Percentiles rank a stretch among this genome's conserved stretches.
These are phyloP conservation scores for Salvia sclarea DNA, from an alignment of 305 asterid species.

Conservation along the genomic window DNA sequence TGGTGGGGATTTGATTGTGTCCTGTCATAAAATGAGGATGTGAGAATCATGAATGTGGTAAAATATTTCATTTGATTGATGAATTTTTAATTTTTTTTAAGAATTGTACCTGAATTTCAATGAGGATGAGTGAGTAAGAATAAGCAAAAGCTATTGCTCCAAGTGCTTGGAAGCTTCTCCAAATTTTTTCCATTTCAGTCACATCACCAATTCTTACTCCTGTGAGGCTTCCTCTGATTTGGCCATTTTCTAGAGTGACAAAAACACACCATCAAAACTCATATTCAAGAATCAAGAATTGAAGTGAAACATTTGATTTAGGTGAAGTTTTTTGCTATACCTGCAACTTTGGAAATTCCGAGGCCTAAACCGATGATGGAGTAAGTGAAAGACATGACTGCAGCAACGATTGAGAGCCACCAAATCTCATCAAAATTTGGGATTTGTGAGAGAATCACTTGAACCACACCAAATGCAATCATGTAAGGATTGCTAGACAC, in stretches of 20 bases:
- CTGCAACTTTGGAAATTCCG: slow-evolving; percentile 57
- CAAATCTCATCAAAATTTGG: slow-evolving; percentile 63
- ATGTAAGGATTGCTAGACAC: slow-evolving; percentile 58
- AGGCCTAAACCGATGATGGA: slow-evolving; percentile 64
- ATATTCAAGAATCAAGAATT: slow-evolving; percentile 16
- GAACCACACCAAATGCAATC: slow-evolving; percentile 55
- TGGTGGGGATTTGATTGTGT: slow-evolving; percentile 65
- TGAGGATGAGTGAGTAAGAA: slow-evolving; percentile 58
- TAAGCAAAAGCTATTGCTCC: slow-evolving; percentile 82
- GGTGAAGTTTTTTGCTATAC: slow-evolving; percentile 24
- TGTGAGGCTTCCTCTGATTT: slow-evolving; percentile 53
- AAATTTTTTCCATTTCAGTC: slow-evolving; percentile 55
- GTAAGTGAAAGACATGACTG: slow-evolving; percentile 66
- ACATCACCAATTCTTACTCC: slow-evolving; percentile 54
- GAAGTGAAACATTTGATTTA: neutral
- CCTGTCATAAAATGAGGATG: slow-evolving; percentile 20
- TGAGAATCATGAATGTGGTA: no score
- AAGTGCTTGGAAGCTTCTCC: slow-evolving; percentile 70
- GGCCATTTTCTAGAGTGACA: slow-evolving; percentile 49
- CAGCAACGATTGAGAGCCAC: slow-evolving; percentile 68
- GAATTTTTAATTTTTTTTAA: neutral
- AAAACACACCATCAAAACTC: neutral
- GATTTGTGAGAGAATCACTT: slow-evolving; percentile 55
- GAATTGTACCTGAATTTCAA: slow-evolving; percentile 63
- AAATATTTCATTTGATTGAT: neutral